Evolutionary conservation across 208 protist genomes (phyloP).

Genomic region (Trypanosoma theileri): DNA sequence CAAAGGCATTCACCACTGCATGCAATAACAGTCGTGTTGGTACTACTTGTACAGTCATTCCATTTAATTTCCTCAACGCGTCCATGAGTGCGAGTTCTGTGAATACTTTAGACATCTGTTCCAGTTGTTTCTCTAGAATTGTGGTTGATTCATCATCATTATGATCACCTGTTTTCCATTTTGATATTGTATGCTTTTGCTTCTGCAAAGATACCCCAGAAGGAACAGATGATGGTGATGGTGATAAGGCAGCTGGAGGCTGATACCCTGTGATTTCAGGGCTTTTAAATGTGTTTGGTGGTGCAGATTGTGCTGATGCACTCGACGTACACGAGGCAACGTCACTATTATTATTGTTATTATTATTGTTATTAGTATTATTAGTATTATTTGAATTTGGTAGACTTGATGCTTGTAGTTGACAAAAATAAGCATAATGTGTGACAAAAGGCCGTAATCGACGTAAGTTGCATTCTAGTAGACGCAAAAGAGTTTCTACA

Average conservation of each 20-base stretch:
- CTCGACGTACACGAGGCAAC: neutral
- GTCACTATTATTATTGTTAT: neutral
- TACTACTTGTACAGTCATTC: conserved; percentile 47
- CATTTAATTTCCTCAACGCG: conserved; percentile 44
- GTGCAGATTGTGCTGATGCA: too few relatives aligned
- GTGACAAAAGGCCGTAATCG: conserved; percentile 62
- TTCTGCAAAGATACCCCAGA: neutral
- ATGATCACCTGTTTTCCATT: neutral
- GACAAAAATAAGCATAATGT: conserved; percentile 44
- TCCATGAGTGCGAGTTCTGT: conserved; percentile 52
- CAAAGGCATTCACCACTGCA: conserved; percentile 80
- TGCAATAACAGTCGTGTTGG: conserved; percentile 76
- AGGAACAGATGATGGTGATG: neutral
- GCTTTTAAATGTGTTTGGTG: neutral
- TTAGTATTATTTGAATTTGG: neutral
- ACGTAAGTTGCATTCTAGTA: conserved; percentile 78
- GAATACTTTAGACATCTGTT: conserved; percentile 59
- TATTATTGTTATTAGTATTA: neutral
- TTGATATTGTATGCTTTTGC: neutral
- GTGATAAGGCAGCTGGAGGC: too few relatives aligned
- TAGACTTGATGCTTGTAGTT: conserved; percentile 16
- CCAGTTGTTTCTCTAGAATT: conserved; percentile 46
- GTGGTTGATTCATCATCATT: neutral
- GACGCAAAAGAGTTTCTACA: conserved; percentile 57
- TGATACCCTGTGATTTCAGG: neutral